Percentiles rank a stretch among this genome's conserved stretches.
These are phyloP conservation scores for Cyclospora cayetanensis DNA, from an alignment of 169 alveolate genomes.

Conservation along the genomic window DNA sequence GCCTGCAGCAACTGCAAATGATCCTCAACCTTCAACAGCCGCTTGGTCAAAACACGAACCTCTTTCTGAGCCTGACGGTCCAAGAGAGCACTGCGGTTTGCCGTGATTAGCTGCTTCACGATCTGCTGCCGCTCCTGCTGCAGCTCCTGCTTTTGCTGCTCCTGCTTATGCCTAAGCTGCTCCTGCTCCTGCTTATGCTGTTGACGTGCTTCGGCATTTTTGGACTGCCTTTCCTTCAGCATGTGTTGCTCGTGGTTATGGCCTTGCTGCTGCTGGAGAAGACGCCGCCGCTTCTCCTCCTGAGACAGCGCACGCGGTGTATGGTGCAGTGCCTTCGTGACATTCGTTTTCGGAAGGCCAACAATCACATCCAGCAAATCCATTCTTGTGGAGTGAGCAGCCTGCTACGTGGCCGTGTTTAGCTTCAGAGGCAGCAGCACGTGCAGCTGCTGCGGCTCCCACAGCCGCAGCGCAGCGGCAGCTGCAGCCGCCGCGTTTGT, in stretches of 20 bases:
- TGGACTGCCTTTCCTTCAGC: too few species aligned
- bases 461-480: too few species aligned
- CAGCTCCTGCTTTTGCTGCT: slow-evolving; percentile 21
- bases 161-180: background rate
- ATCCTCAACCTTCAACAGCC: background rate
- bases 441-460: too few species aligned
- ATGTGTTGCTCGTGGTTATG: too few species aligned
- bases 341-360: background rate
- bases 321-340: background rate
- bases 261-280: background rate
- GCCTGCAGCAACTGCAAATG: background rate
- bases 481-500: too few species aligned
- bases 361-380: background rate
- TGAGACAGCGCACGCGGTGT: background rate
- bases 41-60: background rate
- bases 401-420: too few species aligned
- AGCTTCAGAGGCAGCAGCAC: too few species aligned
- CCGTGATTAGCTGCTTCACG: background rate
- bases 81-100: background rate
- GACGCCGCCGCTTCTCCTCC: background rate
- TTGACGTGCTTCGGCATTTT: background rate
- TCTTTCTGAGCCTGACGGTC: background rate
- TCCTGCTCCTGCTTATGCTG: background rate
- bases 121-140: slow-evolving; percentile 22
- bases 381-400: too few species aligned